Conservation (phyloP, 805 yeast species). For the Yamadazyma scolyti region DNA sequence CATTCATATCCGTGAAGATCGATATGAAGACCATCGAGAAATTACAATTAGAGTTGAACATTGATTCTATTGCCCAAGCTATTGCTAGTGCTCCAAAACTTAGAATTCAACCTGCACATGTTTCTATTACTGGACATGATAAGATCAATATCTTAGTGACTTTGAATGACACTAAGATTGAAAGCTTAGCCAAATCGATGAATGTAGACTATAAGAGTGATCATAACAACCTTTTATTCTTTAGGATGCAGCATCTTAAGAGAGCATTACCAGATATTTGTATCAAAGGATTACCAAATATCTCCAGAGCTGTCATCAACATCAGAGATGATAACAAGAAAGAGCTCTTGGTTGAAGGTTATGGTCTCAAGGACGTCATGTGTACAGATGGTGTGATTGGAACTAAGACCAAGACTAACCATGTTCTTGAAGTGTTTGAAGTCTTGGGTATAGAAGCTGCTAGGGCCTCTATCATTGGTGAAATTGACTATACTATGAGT, state of each 20-base stretch:
- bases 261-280: conserved; percentile 83
- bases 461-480: conserved; percentile 84
- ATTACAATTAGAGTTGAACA: conserved; percentile 81
- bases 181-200: conserved; percentile 31
- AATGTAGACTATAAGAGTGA: conserved; percentile 33
- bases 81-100: conserved; percentile 82
- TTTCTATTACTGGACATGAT: conserved; percentile 62
- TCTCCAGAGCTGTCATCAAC: conserved; percentile 94
- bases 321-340: conserved; percentile 81
- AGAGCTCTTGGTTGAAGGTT: conserved; percentile 95
- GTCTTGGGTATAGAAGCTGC: conserved; percentile 99
- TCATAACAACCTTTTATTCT: conserved; percentile 56
- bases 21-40: conserved; percentile 83
- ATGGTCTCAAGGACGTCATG: conserved; percentile 95
- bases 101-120: conserved; percentile 72
- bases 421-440: conserved; percentile 80
- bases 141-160: conserved; percentile 63
- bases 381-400: conserved; percentile 96
- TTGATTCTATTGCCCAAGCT: conserved; percentile 84
- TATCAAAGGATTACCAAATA: conserved; percentile 89
- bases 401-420: conserved; percentile 82
- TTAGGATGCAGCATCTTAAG: conserved; percentile 84
- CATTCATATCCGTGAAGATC: conserved; percentile 75
- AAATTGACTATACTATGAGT: conserved; percentile 96
- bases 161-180: conserved; percentile 32